Percentiles rank a stretch among this genome's conserved stretches.
These are phyloP conservation scores for Epicoccum sorghinum DNA, from an alignment of 2,329 filamentous ascomycete species.

Conservation along the genomic window DNA sequence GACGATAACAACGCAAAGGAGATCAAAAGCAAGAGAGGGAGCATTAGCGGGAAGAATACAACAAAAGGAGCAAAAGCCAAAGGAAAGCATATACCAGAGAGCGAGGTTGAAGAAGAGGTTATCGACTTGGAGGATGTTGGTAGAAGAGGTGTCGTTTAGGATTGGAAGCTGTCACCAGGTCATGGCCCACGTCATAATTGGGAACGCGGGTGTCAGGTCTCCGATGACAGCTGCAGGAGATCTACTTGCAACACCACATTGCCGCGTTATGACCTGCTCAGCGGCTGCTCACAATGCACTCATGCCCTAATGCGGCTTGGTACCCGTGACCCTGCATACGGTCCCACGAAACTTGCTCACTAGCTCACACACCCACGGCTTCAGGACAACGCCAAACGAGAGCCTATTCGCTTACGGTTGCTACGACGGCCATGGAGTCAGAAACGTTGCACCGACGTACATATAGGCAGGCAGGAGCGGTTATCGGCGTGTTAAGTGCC, in stretches of 20 bases:
- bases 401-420: conserved; percentile 9
- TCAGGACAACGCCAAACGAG: conserved; percentile 11
- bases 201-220: neutral
- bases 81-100: conserved; percentile 30
- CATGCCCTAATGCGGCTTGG: conserved; percentile 8
- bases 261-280: conserved; percentile 9
- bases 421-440: conserved; percentile 9
- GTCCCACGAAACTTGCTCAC: conserved; percentile 37
- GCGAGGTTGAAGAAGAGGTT: conserved; percentile 44
- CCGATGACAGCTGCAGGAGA: neutral
- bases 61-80: conserved; percentile 26
- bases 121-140: conserved; percentile 46
- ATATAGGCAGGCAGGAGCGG: conserved; percentile 23
- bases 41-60: conserved; percentile 25
- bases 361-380: conserved; percentile 18
- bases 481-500: conserved; percentile 23
- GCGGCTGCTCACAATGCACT: conserved; percentile 16
- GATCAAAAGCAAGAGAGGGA: conserved; percentile 29
- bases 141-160: conserved; percentile 36
- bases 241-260: neutral
- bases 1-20: conserved; percentile 28
- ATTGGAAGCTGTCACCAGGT: neutral
- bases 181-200: conserved; percentile 1
- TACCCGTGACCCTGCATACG: conserved; percentile 14
- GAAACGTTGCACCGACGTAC: conserved; percentile 2